A percentile compares a stretch with the other conserved stretches of the same genome.
Conservation (phyloP, 441 rosid species). For the Viola pubescens region DNA sequence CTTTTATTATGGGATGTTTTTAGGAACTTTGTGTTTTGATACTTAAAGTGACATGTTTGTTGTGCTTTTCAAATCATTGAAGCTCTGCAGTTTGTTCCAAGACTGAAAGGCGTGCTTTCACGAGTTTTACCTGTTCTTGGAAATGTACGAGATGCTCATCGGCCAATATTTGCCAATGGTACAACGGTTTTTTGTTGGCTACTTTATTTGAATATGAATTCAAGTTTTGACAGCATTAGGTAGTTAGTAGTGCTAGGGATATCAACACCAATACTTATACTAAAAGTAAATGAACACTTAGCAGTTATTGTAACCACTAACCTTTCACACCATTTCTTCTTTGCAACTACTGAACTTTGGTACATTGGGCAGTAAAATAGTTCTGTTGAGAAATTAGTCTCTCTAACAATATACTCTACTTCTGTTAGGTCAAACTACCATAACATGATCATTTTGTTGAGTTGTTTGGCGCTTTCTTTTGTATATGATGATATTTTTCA, state of each 20-base stretch:
- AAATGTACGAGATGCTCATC: slow-evolving; percentile 75
- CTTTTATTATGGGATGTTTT: slow-evolving; percentile 4
- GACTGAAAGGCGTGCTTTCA: slow-evolving; percentile 81
- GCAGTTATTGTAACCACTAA: too few relatives aligned
- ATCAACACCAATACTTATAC: too few relatives aligned
- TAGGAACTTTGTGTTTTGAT: slow-evolving; percentile 15
- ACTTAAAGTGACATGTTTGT: slow-evolving; percentile 27
- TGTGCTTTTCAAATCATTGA: slow-evolving; percentile 39
- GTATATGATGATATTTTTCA: too few relatives aligned
- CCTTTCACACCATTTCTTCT: too few relatives aligned
- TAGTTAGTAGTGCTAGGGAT: neutral
- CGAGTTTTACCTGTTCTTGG: slow-evolving; percentile 89
- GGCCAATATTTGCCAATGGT: slow-evolving; percentile 97
- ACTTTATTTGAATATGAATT: neutral
- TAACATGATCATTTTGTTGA: neutral
- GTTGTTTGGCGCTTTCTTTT: neutral
- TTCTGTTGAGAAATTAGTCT: neutral
- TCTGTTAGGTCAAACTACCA: neutral
- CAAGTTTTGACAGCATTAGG: too few relatives aligned
- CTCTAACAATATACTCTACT: neutral
- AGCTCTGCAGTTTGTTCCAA: slow-evolving; percentile 95
- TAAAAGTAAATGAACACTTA: too few relatives aligned
- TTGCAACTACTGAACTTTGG: too few relatives aligned
- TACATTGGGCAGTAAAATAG: neutral
- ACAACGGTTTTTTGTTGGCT: slow-evolving; percentile 10